Base-by-base conservation (phyloP, 495 filamentous ascomycete genomes). In the Bacidia gigantensis region DNA sequence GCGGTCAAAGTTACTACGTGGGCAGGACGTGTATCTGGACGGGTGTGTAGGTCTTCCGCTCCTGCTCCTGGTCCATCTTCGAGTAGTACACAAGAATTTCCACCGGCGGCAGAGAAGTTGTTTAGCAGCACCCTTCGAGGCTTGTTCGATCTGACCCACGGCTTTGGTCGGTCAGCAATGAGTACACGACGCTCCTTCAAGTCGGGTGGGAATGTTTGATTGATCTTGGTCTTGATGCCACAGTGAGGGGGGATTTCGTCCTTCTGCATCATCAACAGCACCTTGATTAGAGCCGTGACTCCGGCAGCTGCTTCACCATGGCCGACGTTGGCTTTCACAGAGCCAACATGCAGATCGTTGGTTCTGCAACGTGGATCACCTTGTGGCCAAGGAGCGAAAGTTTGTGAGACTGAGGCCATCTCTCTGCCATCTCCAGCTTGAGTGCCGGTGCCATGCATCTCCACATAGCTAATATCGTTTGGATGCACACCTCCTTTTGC, bases 381-480 rank as follows among this genome's bases (percentile, higher is more conserved):
- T 22, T 44, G 21, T 50, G 26, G 23, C 76, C 71, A 71, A 1
- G 87, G 84, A 7, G 88, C 89, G 57, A 95, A 97, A 11, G 83
- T 73, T 54, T 82, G 80, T 5, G 80, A 75, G 26, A 92, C 82
- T 11, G 83, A 86, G 39, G 72, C 63, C 81, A 90, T 86, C 63
- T 93, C 87, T 0, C 77, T 79, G 0, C 74, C 76, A 64, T 93
- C 87, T 3, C 87, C 87, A 17, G 82, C 83, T 59, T 87, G 84
- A 0, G 86, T 89, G 3, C 86, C 87, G 0, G 87, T 90, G n/a
- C 87, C 87, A 62, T 93, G 87, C 78, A 89, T 87, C 62, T 93
- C 87, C 5, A 93, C 77, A 54, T 89, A 89, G 67, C 78, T 79
- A 20, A 90, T 64, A 41, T 87, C 81, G 49, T 75, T 73, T 1